A percentile compares a stretch with the other conserved stretches of the same genome.
Evolutionary conservation across 352 stramenopile species (phyloP).

Genomic region (Phytophthora pseudosyringae): DNA sequence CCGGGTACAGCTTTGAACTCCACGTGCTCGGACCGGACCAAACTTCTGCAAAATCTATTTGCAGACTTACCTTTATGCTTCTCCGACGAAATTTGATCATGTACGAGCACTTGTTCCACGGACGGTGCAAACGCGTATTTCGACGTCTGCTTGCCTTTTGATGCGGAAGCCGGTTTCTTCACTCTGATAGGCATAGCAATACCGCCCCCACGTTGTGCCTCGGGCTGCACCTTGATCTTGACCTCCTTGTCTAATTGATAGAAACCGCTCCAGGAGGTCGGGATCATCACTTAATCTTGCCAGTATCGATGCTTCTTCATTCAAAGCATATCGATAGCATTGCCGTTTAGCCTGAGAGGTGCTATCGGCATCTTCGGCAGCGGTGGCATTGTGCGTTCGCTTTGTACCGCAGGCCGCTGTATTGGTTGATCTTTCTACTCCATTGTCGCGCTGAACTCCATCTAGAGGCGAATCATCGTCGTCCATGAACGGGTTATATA

Average conservation of each 20-base stretch:
- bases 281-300: constrained; percentile 7
- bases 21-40: constrained; percentile 13
- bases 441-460: not conserved
- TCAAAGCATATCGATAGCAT: not conserved
- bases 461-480: constrained; percentile 5
- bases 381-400: not conserved
- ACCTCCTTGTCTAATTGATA: not conserved
- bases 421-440: not conserved
- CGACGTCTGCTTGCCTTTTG: not conserved
- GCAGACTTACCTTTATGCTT: constrained; percentile 17
- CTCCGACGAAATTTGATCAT: not conserved
- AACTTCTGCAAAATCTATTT: constrained; percentile 1
- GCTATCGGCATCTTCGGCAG: not conserved
- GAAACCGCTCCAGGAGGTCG: constrained; percentile 6
- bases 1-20: constrained; percentile 8
- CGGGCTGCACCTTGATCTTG: not conserved
- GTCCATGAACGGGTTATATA: constrained; percentile 7
- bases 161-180: not conserved
- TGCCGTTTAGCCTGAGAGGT: not conserved
- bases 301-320: constrained; percentile 10
- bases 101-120: constrained; percentile 7
- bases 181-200: not conserved
- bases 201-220: too few relatives aligned
- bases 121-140: constrained; percentile 14
- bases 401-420: not conserved